These are phyloP conservation scores for Euphorbia tirucalli DNA, from an alignment of 345 rosid species.

Conservation along the genomic window DNA sequence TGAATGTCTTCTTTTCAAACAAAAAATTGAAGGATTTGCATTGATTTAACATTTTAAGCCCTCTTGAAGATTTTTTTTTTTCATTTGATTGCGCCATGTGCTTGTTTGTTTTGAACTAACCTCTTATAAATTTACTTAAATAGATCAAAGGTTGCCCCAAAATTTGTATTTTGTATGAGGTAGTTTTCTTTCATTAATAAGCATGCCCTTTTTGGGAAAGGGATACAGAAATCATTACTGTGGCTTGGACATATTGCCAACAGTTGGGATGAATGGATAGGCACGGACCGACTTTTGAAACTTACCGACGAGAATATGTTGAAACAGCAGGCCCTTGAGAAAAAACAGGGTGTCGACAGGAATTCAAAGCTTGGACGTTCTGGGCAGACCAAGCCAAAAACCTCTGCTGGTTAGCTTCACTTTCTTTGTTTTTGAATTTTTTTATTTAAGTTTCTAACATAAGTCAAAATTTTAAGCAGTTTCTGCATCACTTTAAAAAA, in stretches of 20 bases:
- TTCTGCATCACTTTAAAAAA: neutral
- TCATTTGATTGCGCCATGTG: neutral
- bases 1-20: neutral
- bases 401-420: constrained; percentile 25
- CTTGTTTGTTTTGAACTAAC: neutral
- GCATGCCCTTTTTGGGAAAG: constrained; percentile 33
- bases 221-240: constrained; percentile 30
- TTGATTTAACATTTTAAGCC: neutral
- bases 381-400: constrained; percentile 31
- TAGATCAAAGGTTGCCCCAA: constrained; percentile 14
- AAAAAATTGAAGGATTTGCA: neutral
- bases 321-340: constrained; percentile 35
- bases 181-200: constrained; percentile 35
- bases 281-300: constrained; percentile 30
- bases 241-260: constrained; percentile 47
- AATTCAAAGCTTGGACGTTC: constrained; percentile 29
- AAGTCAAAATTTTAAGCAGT: neutral
- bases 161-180: constrained; percentile 7
- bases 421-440: neutral
- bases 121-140: neutral
- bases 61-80: neutral
- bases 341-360: constrained; percentile 28
- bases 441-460: neutral
- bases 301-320: constrained; percentile 29
- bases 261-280: constrained; percentile 42